Base-by-base conservation (phyloP, 441 rosid species). In the Populus hybrid region DNA sequence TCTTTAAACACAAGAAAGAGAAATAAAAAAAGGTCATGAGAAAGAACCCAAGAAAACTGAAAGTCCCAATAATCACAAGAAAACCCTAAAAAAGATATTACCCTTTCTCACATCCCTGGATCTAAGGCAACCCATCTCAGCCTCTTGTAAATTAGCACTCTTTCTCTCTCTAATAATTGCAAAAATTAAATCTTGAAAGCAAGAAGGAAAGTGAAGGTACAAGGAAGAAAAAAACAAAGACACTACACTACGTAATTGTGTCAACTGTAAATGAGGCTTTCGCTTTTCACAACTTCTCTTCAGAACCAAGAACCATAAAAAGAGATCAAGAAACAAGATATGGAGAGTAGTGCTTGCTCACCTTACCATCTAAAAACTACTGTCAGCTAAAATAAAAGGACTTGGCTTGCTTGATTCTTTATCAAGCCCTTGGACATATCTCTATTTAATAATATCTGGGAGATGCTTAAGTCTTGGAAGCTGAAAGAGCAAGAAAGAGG, bases 111-210 rank as follows among this genome's bases (percentile, higher is more conserved):
- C 82, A 73, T 79, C 86, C 95, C 94, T 83, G 89, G 89, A 88
- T 87, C 89, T 79, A 75, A 87, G 89, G 95, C 82, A 91, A 91
- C 82, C 84, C 83, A 82, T 82, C 77, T 76, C 84, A 82, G 75
- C 90, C 92, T 80, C 88, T 82, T 68, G 78, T 69, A 78, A 82
- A 82, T 72, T 74, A 42, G 71, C 85, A 70, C 80, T 40, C 77
- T 72, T 65, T 71, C 81, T 76, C 76, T 69, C 83, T 78, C 84
- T 75, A 74, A 78, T 83, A 85, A 82, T 81, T 82, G 77, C 61
- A 61, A 76, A 69, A 79, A 84, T 74, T 42, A 77, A 81, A 81
- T 67, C 73, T 70, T 28, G 76, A 61, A 78, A 75, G 75, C 59
- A 76, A 71, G 67, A 26, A n/a, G 64, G 9, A 32, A 50, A 4